Evolutionary conservation across 2,329 filamentous ascomycete genomes (phyloP), one percentile per base, ranked within the genome.

Genomic region (Fusarium proliferatum): DNA sequence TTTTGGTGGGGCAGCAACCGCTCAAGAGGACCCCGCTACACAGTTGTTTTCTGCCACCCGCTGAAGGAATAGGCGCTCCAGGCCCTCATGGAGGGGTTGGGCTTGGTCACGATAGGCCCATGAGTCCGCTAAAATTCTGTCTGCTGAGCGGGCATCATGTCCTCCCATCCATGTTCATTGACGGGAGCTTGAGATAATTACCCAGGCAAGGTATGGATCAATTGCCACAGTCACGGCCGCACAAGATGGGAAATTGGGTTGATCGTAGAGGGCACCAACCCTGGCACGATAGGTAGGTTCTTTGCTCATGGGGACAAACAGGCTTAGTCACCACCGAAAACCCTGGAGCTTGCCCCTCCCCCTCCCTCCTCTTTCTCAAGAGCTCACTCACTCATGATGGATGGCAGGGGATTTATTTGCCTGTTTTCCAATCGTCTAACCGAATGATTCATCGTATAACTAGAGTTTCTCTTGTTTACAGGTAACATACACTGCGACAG

Each of bases 181-280:
- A 55, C 30, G 39, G 39, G 28, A 56, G 23, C 49, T 43, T 61
- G 42, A 41, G 59, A 55, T 43, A 61, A 39, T 26, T 57, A 61
- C 21, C 28, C 23, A 55, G 51, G 41, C 55, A 21, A 55, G 34
- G 26, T 26, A 46, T 52, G 30, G 49, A 52, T 62, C 28, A 41
- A 73, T 73, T 61, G 71, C 71, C 71, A 74, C 68, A 65, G 52
- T 61, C 58, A 55, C 39, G 30, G 41, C 65, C 72, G 69, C 72
- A 75, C 73, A 76, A 73, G 56, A 61, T 48, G 34, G 36, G 62
- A 75, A 69, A 76, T 61, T 61, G 42, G 45, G 41, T 34, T 58
- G 41, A 41, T 42, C 45, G 28, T 67, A 43, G 60, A 69, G 76
- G 76, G 76, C 75, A 78, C 57, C 76, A 78, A 76, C 76, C 76